A percentile compares a stretch with the other conserved stretches of the same genome.
phyloP scores from a whole-genome alignment of 192 early-diverging fungal species.

The Cetraspora pellucida region DNA sequence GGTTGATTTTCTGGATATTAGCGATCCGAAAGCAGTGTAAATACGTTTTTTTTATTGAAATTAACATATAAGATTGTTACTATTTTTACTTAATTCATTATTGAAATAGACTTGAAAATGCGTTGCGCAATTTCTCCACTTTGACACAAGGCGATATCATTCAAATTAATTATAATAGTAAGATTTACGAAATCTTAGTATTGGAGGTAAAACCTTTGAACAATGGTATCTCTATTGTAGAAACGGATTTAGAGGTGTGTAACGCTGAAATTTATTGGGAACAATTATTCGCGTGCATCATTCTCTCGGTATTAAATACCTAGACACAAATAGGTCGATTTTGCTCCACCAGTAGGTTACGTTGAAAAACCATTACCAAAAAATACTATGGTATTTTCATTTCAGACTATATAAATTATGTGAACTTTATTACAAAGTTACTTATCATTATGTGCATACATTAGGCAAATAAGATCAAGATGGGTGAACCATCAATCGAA shows the following conservation, averaged over 20 bases:
- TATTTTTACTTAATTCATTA: not conserved
- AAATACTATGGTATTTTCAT: slow-evolving; percentile 37
- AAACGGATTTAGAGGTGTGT: slow-evolving; percentile 90
- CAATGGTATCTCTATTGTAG: slow-evolving; percentile 88
- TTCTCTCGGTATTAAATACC: not conserved
- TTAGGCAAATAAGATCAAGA: slow-evolving; percentile 47
- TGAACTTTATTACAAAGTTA: not conserved
- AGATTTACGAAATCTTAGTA: slow-evolving; percentile 85
- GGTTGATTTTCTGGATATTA: slow-evolving; percentile 94
- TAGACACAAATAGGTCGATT: slow-evolving; percentile 67
- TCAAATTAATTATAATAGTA: slow-evolving; percentile 88
- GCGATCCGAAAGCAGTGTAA: slow-evolving; percentile 92
- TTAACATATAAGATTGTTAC: not conserved
- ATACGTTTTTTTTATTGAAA: slow-evolving; percentile 27
- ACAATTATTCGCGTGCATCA: too few relatives aligned
- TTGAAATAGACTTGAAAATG: slow-evolving; percentile 77
- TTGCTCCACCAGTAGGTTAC: slow-evolving; percentile 95
- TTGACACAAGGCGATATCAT: slow-evolving; percentile 92
- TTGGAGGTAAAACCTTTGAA: slow-evolving; percentile 82
- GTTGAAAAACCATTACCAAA: slow-evolving; percentile 62
- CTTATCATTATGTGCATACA: not conserved
- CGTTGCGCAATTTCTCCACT: slow-evolving; percentile 87
- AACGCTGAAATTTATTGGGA: not conserved
- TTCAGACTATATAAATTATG: not conserved
- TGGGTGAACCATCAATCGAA: slow-evolving; percentile 36